phyloP scores from a whole-genome alignment of 352 stramenopile species.

The Phytophthora cactorum region DNA sequence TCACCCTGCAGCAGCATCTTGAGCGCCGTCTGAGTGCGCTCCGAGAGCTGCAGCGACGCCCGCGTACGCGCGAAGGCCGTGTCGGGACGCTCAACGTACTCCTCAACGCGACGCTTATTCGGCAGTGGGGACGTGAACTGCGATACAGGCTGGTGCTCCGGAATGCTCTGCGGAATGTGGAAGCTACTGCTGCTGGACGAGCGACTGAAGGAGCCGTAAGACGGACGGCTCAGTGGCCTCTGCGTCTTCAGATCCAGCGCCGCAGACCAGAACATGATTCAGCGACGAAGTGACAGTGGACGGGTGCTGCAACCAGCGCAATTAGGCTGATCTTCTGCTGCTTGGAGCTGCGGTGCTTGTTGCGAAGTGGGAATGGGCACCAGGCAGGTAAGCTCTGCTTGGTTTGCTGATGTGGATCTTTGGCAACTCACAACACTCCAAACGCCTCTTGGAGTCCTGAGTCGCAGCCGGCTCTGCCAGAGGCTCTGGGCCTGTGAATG shows the following conservation, averaged over 20 bases:
- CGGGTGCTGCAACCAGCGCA: neutral
- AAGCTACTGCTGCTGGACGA: conserved; percentile 43
- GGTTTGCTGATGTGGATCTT: conserved; percentile 23
- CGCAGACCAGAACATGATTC: conserved; percentile 77
- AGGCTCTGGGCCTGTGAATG: neutral
- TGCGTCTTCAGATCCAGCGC: conserved; percentile 68
- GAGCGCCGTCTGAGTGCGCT: conserved; percentile 36
- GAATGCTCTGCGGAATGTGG: conserved; percentile 78
- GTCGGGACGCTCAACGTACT: conserved; percentile 37
- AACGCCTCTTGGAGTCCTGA: conserved; percentile 6
- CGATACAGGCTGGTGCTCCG: conserved; percentile 69
- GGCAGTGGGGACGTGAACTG: conserved; percentile 62
- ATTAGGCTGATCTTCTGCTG: neutral
- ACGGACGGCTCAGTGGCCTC: conserved; percentile 31
- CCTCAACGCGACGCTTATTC: conserved; percentile 30
- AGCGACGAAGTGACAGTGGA: neutral
- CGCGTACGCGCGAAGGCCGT: conserved; percentile 33
- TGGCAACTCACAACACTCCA: conserved; percentile 7
- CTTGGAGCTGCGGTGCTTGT: conserved; percentile 1
- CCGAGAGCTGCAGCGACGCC: conserved; percentile 33
- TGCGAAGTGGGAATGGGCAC: conserved; percentile 12
- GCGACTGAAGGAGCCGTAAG: conserved; percentile 72
- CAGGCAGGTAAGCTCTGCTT: conserved; percentile 2
- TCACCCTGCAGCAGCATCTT: conserved; percentile 42
- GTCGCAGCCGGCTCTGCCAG: conserved; percentile 7